Evolutionary conservation across 2,329 filamentous ascomycete genomes (phyloP).

Genomic region (Cylindrodendrum hubeiense): DNA sequence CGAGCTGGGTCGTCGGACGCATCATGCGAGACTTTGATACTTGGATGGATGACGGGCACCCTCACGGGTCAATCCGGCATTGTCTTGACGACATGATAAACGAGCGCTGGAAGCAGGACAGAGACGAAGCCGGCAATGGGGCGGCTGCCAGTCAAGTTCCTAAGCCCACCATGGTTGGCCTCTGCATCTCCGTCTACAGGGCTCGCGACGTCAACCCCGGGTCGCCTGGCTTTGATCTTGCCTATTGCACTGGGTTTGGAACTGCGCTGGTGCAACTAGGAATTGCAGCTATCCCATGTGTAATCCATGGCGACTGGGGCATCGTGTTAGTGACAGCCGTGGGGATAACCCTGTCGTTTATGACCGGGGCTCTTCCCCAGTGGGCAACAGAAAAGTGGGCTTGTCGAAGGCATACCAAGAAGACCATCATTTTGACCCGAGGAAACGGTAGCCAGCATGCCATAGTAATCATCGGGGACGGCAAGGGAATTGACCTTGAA

Average conservation of each 20-base stretch:
- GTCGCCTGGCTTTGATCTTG: not conserved
- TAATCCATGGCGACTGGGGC: not conserved
- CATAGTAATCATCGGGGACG: not conserved
- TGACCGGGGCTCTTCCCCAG: not conserved
- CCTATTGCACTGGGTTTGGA: not conserved
- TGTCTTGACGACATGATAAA: not conserved
- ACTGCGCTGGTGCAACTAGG: not conserved
- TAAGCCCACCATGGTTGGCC: too few relatives aligned
- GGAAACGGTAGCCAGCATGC: conserved; percentile 1
- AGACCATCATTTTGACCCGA: not conserved
- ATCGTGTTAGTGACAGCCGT: not conserved
- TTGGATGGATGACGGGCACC: not conserved
- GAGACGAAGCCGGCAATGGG: not conserved
- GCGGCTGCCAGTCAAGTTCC: too few relatives aligned
- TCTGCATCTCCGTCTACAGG: not conserved
- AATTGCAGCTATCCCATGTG: not conserved
- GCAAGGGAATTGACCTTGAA: not conserved
- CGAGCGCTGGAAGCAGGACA: not conserved
- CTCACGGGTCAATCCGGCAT: too few relatives aligned
- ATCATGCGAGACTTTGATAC: conserved; percentile 4
- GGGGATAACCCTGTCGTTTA: not conserved
- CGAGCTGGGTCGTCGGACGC: conserved; percentile 1
- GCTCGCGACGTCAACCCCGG: not conserved
- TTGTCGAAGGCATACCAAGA: not conserved
- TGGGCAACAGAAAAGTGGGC: conserved; percentile 6